Evolutionary conservation across 352 stramenopile genomes (phyloP).

Genomic region (Pythium rhizo-oryzae): DNA sequence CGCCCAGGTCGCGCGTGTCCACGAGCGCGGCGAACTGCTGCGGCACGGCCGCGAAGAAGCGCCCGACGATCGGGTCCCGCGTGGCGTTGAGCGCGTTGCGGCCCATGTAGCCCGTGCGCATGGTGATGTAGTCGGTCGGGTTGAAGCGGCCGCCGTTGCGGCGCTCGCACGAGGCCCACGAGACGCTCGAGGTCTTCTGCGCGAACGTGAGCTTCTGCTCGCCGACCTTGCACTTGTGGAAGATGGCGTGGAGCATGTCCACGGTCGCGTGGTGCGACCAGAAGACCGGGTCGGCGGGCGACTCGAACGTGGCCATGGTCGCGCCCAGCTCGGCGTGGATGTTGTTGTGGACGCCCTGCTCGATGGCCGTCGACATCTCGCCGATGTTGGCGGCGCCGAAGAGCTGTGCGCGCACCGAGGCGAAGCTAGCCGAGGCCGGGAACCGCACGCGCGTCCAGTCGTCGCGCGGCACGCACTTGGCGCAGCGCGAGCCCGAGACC

Average conservation of each 20-base stretch:
- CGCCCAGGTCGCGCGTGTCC: slow-evolving; percentile 28
- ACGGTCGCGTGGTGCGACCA: slow-evolving; percentile 74
- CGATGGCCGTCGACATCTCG: slow-evolving; percentile 47
- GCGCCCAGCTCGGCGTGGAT: slow-evolving; percentile 53
- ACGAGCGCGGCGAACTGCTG: slow-evolving; percentile 23
- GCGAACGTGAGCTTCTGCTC: slow-evolving; percentile 41
- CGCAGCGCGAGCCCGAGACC: slow-evolving; percentile 30
- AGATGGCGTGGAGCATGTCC: slow-evolving; percentile 68
- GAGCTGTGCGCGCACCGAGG: slow-evolving; percentile 50
- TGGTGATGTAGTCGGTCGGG: slow-evolving; percentile 40
- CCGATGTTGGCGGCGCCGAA: slow-evolving; percentile 57
- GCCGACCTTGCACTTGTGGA: slow-evolving; percentile 71
- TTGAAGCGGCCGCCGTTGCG: slow-evolving; percentile 43
- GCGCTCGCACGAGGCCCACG: slow-evolving; percentile 49
- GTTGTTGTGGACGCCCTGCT: slow-evolving; percentile 61
- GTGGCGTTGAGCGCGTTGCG: slow-evolving; percentile 29
- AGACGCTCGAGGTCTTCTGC: slow-evolving; percentile 52
- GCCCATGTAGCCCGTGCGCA: slow-evolving; percentile 46
- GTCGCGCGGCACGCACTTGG: slow-evolving; percentile 52
- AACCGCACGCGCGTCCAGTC: slow-evolving; percentile 38
- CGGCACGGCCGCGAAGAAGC: slow-evolving; percentile 18
- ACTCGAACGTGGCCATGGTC: slow-evolving; percentile 52
- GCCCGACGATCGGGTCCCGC: slow-evolving; percentile 10
- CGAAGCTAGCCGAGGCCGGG: slow-evolving; percentile 41
- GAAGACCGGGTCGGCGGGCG: slow-evolving; percentile 69